Evolutionary conservation across 306 rosid species (phyloP).

Genomic region (Acacia crassicarpa): DNA sequence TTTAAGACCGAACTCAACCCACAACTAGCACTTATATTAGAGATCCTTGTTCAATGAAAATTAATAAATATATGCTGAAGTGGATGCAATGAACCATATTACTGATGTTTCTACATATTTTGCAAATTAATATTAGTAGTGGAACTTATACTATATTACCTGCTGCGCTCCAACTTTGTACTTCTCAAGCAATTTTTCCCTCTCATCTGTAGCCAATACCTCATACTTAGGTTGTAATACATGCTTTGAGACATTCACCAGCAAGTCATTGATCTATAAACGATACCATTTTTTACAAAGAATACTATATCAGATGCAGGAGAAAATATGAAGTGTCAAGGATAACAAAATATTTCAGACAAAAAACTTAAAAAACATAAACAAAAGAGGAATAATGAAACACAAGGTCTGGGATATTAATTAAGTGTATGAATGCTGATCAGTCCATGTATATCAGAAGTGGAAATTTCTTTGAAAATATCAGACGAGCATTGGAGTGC

Average conservation of each 20-base stretch:
- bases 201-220: slow-evolving; percentile 42
- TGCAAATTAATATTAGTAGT: background rate
- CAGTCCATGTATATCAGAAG: background rate
- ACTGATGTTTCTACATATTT: background rate
- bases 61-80: too few relatives aligned
- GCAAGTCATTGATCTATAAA: slow-evolving; percentile 42
- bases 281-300: background rate
- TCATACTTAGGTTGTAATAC: slow-evolving; percentile 45
- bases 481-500: background rate
- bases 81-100: background rate
- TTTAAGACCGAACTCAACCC: too few relatives aligned
- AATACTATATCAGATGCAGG: background rate
- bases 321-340: background rate
- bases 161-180: slow-evolving; percentile 42
- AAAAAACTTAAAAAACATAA: background rate
- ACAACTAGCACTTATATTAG: too few relatives aligned
- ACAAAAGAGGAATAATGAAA: background rate
- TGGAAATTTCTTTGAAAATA: background rate
- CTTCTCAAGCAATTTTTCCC: slow-evolving; percentile 38
- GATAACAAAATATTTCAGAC: background rate
- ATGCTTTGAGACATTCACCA: slow-evolving; percentile 52
- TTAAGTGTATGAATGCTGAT: background rate
- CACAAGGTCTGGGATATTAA: background rate
- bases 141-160: slow-evolving; percentile 27
- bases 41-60: too few relatives aligned